Evolutionary conservation across 2,329 filamentous ascomycete genomes (phyloP), one percentile per base, ranked within the genome.

Genomic region (Xylariaceae sp.): DNA sequence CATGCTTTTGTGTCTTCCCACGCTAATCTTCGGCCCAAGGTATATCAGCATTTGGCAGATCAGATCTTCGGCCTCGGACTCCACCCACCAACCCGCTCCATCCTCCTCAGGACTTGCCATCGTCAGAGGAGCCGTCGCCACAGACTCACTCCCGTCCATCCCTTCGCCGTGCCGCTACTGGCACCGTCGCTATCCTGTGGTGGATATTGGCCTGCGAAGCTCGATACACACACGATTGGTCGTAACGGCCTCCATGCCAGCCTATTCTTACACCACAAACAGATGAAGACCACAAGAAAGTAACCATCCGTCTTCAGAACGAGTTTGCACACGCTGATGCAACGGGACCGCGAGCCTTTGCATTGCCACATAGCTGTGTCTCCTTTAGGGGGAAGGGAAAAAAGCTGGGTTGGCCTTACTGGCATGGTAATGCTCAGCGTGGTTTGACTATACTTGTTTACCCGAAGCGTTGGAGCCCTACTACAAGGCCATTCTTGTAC

Each of bases 1-100:
- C 31, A 27, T 32, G 13, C 11, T 17, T 23, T 28, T 23, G 26
- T 24, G 31, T 40, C 31, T 12, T 27, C 41, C 31, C 38, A 33
- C 44, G 46, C 53, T 55, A 43, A 55, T 43, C 9, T 48, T 48
- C 30, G 34, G 28, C 42, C 50, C 37, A 14, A 49, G n/a, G n/a
- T 43, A 36, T 45, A 34, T 24, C 21, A 24, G 21, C 21, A 19
- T 42, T 23, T 35, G 35, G 42, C 41, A 43, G 37, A 48, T 38
- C 38, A 36, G 36, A 45, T 41, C 34, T 35, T 35, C 43, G 38
- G 26, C 43, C 40, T 44, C 30, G 38, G 40, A 31, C 35, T 43
- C 41, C 31, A 41, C 33, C 24, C 30, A 24, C 41, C 41, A 31
- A 41, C 33, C 24, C 30, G 19, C 19, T 5, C 33, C 29, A 15